Evolutionary conservation across 2,329 filamentous ascomycete genomes (phyloP), one percentile per base, ranked within the genome.

Genomic region (Spiromastix sp.): DNA sequence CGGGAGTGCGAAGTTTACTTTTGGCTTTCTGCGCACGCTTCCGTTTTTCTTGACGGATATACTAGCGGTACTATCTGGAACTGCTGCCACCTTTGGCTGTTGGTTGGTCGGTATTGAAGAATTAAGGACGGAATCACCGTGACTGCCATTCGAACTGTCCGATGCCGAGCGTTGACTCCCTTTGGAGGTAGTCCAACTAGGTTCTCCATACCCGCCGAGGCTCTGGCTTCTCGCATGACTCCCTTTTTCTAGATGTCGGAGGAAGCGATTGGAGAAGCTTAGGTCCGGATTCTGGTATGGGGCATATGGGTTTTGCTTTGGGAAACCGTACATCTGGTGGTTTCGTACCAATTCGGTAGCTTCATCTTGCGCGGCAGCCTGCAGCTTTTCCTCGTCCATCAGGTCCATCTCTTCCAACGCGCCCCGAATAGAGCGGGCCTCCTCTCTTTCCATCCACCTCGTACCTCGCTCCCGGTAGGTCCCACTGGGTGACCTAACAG

Each of bases 261-360:
- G 61, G 42, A 69, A 67, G 9, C 30, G 39, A 19, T 39, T 41
- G 7, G 33, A 8, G 30, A 4, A 21, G 44, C 52, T 41, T 27
- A 57, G 31, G 38, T 67, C 64, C 0, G 64, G 64, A 37, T 67
- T 67, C 43, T 49, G 52, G 43, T 66, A 67, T 6, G 63, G 54
- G 8, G 60, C 63, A 43, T 66, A 59, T 11, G 70, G 66, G 41
- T 68, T 69, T 33, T 60, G 62, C 29, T 59, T 62, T 2, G 65
- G 57, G 18, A 67, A 57, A 5, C 66, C 62, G 9, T 72, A 68
- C 44, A 74, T 70, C 43, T 67, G 67, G 50, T 79, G 75, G 49
- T 71, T 72, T 67, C 70, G 74, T n/a, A 80, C 75, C 22, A 79
- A 59, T 45, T 78, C 71, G 1, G 72, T 71, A 9, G 76, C 76